phyloP scores from a whole-genome alignment of 208 protist genomes.

The Crithidia expoeki region DNA sequence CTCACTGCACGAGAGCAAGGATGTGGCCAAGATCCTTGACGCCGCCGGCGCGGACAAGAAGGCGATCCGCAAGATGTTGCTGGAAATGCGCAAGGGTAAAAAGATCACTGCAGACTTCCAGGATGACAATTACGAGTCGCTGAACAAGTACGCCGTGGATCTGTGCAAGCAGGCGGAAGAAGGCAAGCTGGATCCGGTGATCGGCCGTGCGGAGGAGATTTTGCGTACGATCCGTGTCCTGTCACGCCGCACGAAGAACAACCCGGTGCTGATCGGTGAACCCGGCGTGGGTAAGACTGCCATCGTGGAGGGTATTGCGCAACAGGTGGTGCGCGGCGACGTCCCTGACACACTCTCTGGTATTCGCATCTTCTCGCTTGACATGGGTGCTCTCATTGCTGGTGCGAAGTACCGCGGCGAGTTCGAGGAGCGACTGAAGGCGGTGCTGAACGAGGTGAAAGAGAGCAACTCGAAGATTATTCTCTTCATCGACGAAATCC shows the following conservation, averaged over 20 bases:
- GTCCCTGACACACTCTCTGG: conserved; percentile 89
- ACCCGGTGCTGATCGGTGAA: conserved; percentile 99
- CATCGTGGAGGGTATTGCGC: conserved; percentile 93
- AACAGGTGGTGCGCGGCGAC: conserved; percentile 93
- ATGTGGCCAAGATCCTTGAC: conserved; percentile 67
- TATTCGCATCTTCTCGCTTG: conserved; percentile 93
- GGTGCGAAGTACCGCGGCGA: conserved; percentile 99
- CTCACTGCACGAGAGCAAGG: conserved; percentile 62
- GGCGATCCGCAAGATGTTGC: conserved; percentile 54
- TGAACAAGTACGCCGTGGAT: conserved; percentile 98
- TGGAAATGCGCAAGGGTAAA: conserved; percentile 87
- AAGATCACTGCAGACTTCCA: conserved; percentile 83
- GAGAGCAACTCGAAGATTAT: conserved; percentile 96
- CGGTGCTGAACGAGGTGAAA: conserved; percentile 98
- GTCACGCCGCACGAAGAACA: conserved; percentile 99
- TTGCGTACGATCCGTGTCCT: conserved; percentile 97
- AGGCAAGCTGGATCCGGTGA: conserved; percentile 98
- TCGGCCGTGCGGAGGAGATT: conserved; percentile 99
- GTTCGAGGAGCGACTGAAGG: conserved; percentile 99
- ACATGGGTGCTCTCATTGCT: conserved; percentile 99
- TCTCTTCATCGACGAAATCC: conserved; percentile 99
- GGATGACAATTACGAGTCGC: conserved; percentile 88
- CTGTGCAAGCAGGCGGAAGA: conserved; percentile 93
- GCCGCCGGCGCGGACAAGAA: conserved; percentile 66
- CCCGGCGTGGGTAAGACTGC: conserved; percentile 95